Evolutionary conservation across 192 early-diverging fungal genomes (phyloP).

Genomic region (Linnemannia schmuckeri): DNA sequence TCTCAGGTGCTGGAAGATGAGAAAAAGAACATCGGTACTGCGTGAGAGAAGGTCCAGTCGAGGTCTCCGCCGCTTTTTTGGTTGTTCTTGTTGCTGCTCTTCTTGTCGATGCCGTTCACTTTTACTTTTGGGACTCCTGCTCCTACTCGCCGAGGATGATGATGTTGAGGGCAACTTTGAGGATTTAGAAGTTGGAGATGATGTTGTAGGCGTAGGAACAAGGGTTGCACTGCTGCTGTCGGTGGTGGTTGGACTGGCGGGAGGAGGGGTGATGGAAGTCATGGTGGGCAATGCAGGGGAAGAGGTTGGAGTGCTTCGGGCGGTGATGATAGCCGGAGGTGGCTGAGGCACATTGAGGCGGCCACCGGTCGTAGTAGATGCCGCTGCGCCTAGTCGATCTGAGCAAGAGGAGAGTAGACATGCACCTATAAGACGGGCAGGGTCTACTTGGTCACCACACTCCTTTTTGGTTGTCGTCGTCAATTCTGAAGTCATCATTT

Average conservation of each 20-base stretch:
- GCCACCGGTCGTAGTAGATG: not conserved
- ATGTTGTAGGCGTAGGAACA: not conserved
- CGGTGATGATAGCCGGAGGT: not conserved
- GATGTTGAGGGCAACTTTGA: not conserved
- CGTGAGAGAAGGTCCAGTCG: conserved; percentile 18
- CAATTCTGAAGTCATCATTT: not conserved
- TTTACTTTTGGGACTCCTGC: not conserved
- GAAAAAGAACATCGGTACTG: conserved; percentile 17
- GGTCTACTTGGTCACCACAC: not conserved
- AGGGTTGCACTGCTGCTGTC: not conserved
- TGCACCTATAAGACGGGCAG: no score
- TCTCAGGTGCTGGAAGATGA: conserved; percentile 14
- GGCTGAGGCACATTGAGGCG: not conserved
- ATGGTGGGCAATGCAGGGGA: not conserved
- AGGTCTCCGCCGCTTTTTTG: conserved; percentile 1
- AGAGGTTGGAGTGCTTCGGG: not conserved
- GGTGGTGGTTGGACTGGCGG: not conserved
- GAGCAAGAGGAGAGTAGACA: no score
- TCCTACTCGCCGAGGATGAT: not conserved
- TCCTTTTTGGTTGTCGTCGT: not conserved
- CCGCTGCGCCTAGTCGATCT: not conserved
- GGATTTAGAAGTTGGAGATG: not conserved
- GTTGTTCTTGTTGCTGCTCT: not conserved
- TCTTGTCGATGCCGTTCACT: not conserved
- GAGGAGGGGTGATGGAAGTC: not conserved